Conservation (phyloP, 768 basidiomycete genomes). For the Russula griseocarnosa region DNA sequence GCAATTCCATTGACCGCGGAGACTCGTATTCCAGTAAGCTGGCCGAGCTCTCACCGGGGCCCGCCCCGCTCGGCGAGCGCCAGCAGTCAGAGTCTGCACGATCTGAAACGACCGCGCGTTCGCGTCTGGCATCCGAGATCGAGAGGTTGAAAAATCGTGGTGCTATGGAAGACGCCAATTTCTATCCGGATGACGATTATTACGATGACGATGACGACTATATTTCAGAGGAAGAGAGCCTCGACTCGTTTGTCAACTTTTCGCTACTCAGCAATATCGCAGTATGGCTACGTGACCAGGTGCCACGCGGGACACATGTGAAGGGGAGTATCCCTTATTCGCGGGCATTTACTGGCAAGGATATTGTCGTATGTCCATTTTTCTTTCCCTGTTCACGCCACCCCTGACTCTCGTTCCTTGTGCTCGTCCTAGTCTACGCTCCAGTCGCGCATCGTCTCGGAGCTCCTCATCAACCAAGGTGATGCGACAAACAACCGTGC, state of each 20-base stretch:
- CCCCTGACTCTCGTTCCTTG: background rate
- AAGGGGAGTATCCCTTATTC: constrained; percentile 93
- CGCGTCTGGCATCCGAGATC: constrained; percentile 26
- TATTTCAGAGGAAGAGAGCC: constrained; percentile 49
- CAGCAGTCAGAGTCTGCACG: constrained; percentile 15
- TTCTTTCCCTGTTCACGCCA: background rate
- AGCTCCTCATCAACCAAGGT: constrained; percentile 71
- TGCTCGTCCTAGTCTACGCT: constrained; percentile 68
- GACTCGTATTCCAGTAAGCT: constrained; percentile 17
- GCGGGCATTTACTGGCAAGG: constrained; percentile 88
- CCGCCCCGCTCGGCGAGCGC: constrained; percentile 8
- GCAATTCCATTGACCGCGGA: background rate
- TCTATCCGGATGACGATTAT: constrained; percentile 47
- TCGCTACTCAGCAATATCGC: constrained; percentile 85
- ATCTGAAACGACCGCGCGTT: constrained; percentile 24
- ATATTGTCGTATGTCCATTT: constrained; percentile 70
- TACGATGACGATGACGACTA: constrained; percentile 45
- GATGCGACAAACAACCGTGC: constrained; percentile 74
- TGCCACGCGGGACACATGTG: constrained; percentile 80
- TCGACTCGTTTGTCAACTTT: constrained; percentile 84
- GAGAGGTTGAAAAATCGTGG: constrained; percentile 34
- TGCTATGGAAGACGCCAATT: constrained; percentile 34
- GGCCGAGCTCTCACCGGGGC: background rate
- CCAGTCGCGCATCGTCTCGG: constrained; percentile 80
- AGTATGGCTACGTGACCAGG: constrained; percentile 83